Evolutionary conservation across 2,329 filamentous ascomycete species (phyloP).

Genomic region (Chrysoporthe deuterocubensis): DNA sequence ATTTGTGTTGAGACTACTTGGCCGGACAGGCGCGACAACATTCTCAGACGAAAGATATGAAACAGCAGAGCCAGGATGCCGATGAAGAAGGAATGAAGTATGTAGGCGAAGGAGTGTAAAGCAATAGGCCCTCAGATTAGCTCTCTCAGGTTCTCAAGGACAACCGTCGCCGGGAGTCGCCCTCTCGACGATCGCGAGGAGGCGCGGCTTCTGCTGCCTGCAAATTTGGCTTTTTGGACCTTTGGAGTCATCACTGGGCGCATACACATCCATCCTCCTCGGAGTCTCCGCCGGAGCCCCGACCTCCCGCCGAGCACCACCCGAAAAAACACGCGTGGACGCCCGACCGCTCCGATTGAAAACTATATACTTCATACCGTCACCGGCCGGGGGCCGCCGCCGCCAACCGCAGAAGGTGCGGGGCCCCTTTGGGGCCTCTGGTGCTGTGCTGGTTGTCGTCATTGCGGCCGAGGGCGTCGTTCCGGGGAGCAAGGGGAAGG

Average conservation of each 20-base stretch:
- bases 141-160: conserved; percentile 47
- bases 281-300: conserved; percentile 6
- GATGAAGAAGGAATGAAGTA: neutral
- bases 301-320: conserved; percentile 3
- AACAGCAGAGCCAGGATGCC: neutral
- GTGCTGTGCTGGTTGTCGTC: conserved; percentile 32
- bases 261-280: conserved; percentile 12
- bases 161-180: conserved; percentile 35
- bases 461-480: conserved; percentile 28
- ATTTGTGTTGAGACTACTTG: neutral
- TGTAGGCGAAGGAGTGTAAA: neutral
- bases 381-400: conserved; percentile 31
- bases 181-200: conserved; percentile 15
- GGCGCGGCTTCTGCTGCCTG: conserved; percentile 40
- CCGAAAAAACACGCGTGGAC: neutral
- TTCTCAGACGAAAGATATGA: neutral
- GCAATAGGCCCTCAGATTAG: conserved; percentile 44
- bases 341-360: conserved; percentile 44
- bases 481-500: conserved; percentile 11
- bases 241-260: conserved; percentile 43
- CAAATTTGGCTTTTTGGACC: conserved; percentile 48
- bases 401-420: neutral
- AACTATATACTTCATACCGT: conserved; percentile 40
- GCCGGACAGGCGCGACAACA: neutral
- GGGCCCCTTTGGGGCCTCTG: conserved; percentile 14